phyloP scores from a whole-genome alignment of 176 grass and related monocot species.

The Paspalum vaginatum region DNA sequence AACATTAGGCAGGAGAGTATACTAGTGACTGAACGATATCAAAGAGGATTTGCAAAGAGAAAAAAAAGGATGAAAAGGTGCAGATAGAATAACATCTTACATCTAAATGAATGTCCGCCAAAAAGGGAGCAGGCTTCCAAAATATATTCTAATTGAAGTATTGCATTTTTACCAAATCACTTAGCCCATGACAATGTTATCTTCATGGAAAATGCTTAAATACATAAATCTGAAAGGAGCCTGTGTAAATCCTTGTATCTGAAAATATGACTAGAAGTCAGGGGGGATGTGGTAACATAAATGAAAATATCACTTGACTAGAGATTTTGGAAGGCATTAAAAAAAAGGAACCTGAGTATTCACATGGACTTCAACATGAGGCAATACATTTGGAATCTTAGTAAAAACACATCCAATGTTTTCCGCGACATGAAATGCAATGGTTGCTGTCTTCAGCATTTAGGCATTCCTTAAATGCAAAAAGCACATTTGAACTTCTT shows the following conservation, averaged over 20 bases:
- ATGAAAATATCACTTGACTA: background rate
- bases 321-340: background rate
- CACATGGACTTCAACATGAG: background rate
- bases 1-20: background rate
- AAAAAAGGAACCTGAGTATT: conserved; percentile 1
- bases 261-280: conserved; percentile 8
- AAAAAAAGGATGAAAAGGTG: background rate
- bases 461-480: background rate
- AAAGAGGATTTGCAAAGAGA: background rate
- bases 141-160: conserved; percentile 16
- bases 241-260: conserved; percentile 33
- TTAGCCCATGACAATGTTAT: background rate
- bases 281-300: background rate
- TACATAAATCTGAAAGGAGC: conserved; percentile 2
- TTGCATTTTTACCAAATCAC: conserved; percentile 9
- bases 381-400: background rate
- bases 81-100: conserved; percentile 12
- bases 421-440: background rate
- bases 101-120: conserved; percentile 24
- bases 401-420: conserved; percentile 10
- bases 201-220: conserved; percentile 1
- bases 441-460: conserved; percentile 9
- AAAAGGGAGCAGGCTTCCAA: conserved; percentile 26
- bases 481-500: background rate
- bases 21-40: background rate